phyloP scores from a whole-genome alignment of 2,329 filamentous ascomycete genomes.

The Colletotrichum falcatum region DNA sequence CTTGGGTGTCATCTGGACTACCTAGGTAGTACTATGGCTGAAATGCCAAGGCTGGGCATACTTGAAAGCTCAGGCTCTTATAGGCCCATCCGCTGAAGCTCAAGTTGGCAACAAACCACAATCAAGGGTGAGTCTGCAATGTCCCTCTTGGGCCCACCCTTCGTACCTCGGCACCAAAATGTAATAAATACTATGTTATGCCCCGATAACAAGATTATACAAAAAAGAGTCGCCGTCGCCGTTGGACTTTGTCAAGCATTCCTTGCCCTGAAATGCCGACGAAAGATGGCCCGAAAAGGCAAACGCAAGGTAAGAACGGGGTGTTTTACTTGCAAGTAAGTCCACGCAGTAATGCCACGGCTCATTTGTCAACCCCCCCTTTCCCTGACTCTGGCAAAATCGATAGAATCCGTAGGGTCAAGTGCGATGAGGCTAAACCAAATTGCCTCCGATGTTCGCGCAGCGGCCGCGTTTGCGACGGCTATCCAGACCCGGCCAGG shows the following conservation, averaged over 20 bases:
- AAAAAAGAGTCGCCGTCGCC: background rate
- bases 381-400: background rate
- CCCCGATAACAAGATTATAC: background rate
- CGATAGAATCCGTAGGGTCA: conserved; percentile 64
- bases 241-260: background rate
- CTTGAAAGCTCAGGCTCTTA: background rate
- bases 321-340: conserved; percentile 67
- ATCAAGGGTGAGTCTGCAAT: too few relatives aligned
- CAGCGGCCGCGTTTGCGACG: conserved; percentile 68
- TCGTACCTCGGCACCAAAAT: background rate
- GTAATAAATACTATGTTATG: background rate
- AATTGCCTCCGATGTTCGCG: conserved; percentile 64
- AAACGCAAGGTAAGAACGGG: conserved; percentile 60
- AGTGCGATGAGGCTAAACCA: conserved; percentile 68
- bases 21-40: too few relatives aligned
- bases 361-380: too few relatives aligned
- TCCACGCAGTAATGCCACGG: conserved; percentile 37
- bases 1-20: too few relatives aligned
- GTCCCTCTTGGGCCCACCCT: too few relatives aligned
- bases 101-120: too few relatives aligned
- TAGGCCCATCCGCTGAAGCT: background rate
- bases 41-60: background rate
- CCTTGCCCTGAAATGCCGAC: background rate
- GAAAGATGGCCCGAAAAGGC: conserved; percentile 49
- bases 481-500: conserved; percentile 55